phyloP scores from a whole-genome alignment of 805 yeast species.

The Lipomyces yamadae region DNA sequence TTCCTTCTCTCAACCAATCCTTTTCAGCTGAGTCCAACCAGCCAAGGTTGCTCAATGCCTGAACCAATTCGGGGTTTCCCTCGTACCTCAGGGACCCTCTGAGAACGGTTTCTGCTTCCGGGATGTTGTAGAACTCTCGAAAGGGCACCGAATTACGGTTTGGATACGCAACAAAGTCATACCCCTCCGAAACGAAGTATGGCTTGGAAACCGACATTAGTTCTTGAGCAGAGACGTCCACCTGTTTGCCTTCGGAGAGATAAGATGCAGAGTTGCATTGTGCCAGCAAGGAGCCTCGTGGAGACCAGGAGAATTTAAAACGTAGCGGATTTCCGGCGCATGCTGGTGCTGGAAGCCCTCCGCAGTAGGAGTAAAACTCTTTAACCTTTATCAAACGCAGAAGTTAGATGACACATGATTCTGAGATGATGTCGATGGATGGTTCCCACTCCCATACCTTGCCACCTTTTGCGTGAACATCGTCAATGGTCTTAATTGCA shows the following conservation, averaged over 20 bases:
- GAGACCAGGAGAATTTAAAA: slow-evolving; percentile 98
- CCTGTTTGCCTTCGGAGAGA: slow-evolving; percentile 62
- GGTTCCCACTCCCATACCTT: slow-evolving; percentile 55
- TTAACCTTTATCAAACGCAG: slow-evolving; percentile 56
- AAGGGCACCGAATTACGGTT: slow-evolving; percentile 96
- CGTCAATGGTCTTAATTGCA: slow-evolving; percentile 96
- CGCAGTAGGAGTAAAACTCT: slow-evolving; percentile 94
- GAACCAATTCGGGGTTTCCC: slow-evolving; percentile 97
- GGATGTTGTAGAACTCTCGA: slow-evolving; percentile 87
- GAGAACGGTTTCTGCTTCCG: slow-evolving; percentile 94
- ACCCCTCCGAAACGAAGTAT: slow-evolving; percentile 93
- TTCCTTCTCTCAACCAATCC: slow-evolving; percentile 58
- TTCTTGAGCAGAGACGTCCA: slow-evolving; percentile 79
- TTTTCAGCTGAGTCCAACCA: slow-evolving; percentile 78
- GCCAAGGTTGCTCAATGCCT: slow-evolving; percentile 91
- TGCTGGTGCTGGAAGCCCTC: slow-evolving; percentile 98
- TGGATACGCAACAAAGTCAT: slow-evolving; percentile 90
- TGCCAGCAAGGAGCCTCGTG: slow-evolving; percentile 95
- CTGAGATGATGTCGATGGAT: neutral
- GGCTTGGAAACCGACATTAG: slow-evolving; percentile 94
- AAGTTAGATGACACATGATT: neutral
- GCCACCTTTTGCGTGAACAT: slow-evolving; percentile 88
- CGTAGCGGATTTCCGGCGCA: slow-evolving; percentile 96
- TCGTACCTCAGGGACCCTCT: slow-evolving; percentile 97
- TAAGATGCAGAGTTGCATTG: slow-evolving; percentile 89